Conservation (phyloP, 768 basidiomycete genomes). For the Pleurotus cornucopiae region DNA sequence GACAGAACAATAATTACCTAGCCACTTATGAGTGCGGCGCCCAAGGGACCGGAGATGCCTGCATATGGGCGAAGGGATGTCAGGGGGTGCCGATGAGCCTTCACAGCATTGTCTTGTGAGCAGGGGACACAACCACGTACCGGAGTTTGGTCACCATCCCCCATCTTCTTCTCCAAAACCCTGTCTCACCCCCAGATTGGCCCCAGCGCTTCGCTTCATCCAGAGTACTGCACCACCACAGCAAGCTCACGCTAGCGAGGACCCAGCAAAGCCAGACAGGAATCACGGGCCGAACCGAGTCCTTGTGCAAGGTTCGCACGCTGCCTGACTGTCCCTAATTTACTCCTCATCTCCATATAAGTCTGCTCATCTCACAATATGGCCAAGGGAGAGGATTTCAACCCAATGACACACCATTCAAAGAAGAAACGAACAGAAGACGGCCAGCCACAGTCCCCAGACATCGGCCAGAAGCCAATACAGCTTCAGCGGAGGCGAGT, state of each 20-base stretch:
- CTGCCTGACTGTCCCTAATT: slow-evolving; percentile 6
- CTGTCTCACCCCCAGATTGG: too few species aligned
- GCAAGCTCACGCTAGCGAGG: background rate
- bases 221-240: too few species aligned
- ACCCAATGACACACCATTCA: slow-evolving; percentile 46
- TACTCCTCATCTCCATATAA: slow-evolving; percentile 2
- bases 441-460: slow-evolving; percentile 48
- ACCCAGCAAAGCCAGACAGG: background rate
- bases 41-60: background rate
- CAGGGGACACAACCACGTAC: background rate
- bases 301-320: slow-evolving; percentile 6
- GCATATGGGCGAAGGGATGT: background rate
- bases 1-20: background rate
- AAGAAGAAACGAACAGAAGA: slow-evolving; percentile 77
- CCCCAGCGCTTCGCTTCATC: too few species aligned
- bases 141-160: background rate
- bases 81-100: background rate
- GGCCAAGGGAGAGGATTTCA: slow-evolving; percentile 48
- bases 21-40: background rate
- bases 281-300: slow-evolving; percentile 9
- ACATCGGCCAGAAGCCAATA: slow-evolving; percentile 63
- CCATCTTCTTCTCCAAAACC: background rate
- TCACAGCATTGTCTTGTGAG: background rate
- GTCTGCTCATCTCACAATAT: slow-evolving; percentile 19
- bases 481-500: slow-evolving; percentile 78